phyloP scores from a whole-genome alignment of 805 yeast genomes.

The Suhomyces kilbournensis region DNA sequence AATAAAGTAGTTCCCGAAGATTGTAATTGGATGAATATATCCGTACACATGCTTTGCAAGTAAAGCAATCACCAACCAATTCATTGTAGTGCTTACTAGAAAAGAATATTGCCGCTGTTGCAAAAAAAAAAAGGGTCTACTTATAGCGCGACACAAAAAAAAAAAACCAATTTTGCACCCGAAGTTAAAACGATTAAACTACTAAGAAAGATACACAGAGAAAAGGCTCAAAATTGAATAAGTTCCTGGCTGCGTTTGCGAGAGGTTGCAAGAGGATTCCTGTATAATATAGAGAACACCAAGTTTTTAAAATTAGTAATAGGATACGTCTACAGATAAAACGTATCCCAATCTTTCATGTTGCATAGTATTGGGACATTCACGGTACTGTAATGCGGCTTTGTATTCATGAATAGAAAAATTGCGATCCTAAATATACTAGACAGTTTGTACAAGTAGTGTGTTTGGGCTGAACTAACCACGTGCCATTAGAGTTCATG shows the following conservation, averaged over 20 bases:
- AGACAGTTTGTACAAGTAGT: neutral
- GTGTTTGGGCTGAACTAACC: neutral
- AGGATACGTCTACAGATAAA: neutral
- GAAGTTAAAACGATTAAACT: neutral
- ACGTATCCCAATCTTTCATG: neutral
- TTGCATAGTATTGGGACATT: neutral
- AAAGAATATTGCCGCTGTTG: neutral
- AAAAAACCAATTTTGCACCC: neutral
- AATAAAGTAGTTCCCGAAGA: constrained; percentile 68
- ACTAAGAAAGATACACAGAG: neutral
- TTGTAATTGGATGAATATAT: constrained; percentile 60
- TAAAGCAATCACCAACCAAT: neutral
- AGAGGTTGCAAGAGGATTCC: no score
- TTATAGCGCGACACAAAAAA: neutral
- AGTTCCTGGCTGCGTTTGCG: neutral
- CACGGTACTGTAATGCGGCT: neutral
- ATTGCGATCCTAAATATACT: no score
- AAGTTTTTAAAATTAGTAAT: no score
- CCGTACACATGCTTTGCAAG: neutral
- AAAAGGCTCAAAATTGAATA: neutral
- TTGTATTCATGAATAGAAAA: no score
- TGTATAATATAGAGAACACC: no score
- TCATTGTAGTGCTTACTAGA: neutral
- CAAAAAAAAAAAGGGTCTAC: neutral
- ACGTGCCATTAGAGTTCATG: neutral